phyloP scores from a whole-genome alignment of 805 yeast genomes.

The Candida pseudofarinosa region DNA sequence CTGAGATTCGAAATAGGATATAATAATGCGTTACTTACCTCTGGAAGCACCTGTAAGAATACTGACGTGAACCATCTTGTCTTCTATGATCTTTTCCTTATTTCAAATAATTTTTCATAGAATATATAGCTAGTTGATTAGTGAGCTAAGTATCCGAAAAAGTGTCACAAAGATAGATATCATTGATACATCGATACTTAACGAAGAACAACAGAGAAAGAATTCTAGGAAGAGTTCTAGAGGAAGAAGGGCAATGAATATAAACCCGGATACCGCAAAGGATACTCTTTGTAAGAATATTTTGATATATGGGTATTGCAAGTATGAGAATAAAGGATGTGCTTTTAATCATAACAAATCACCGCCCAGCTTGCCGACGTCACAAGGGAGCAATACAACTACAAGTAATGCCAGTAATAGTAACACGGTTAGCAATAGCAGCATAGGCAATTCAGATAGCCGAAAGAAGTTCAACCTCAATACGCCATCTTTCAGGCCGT shows the following conservation, averaged over 20 bases:
- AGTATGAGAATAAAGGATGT: constrained; percentile 84
- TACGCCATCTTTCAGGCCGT: constrained; percentile 43
- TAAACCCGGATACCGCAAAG: constrained; percentile 57
- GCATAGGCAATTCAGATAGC: constrained; percentile 20
- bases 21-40: constrained; percentile 38
- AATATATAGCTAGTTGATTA: too few species aligned
- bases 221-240: background rate
- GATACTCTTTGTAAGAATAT: constrained; percentile 81
- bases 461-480: constrained; percentile 34
- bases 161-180: too few species aligned
- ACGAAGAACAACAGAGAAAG: too few species aligned
- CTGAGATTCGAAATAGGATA: background rate
- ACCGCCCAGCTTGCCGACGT: background rate
- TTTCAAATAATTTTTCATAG: background rate
- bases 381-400: constrained; percentile 5
- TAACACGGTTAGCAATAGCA: constrained; percentile 3
- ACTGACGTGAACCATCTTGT: constrained; percentile 22
- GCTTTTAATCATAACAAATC: constrained; percentile 64
- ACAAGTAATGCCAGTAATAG: constrained; percentile 4
- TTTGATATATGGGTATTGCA: constrained; percentile 82
- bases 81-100: background rate
- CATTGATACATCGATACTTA: too few species aligned
- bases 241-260: constrained; percentile 17
- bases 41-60: constrained; percentile 63
- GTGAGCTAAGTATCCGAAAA: too few species aligned